These are phyloP conservation scores for Daldinia concentrica DNA, from an alignment of 495 filamentous ascomycete species.

Conservation along the genomic window DNA sequence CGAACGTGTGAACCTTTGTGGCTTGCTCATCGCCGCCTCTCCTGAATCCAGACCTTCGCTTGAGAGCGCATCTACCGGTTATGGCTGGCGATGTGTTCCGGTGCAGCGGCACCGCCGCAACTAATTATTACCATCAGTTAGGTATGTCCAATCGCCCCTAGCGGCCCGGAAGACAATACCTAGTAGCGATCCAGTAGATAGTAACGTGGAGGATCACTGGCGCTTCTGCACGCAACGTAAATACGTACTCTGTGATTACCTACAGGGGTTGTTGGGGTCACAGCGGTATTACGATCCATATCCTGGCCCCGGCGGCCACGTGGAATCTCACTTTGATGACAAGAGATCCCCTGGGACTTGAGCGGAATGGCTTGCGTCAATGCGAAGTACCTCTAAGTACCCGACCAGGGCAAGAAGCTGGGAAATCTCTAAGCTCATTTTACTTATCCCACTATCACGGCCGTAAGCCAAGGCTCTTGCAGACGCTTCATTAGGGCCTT, in stretches of 20 bases:
- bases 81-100: slow-evolving; percentile 37
- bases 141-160: slow-evolving; percentile 24
- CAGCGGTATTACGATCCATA: slow-evolving; percentile 51
- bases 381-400: slow-evolving; percentile 42
- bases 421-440: slow-evolving; percentile 34
- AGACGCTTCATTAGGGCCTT: slow-evolving; percentile 11
- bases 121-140: slow-evolving; percentile 17
- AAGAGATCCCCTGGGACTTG: slow-evolving; percentile 44
- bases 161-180: slow-evolving; percentile 33
- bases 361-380: slow-evolving; percentile 42
- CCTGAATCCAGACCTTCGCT: slow-evolving; percentile 9
- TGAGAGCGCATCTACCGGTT: slow-evolving; percentile 22
- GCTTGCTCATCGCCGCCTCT: slow-evolving; percentile 16
- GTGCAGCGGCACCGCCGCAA: slow-evolving; percentile 29
- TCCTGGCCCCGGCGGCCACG: slow-evolving; percentile 56
- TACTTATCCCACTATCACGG: slow-evolving; percentile 38
- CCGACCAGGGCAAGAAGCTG: slow-evolving; percentile 25
- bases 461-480: slow-evolving; percentile 32
- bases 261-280: slow-evolving; percentile 40
- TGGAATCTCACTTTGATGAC: slow-evolving; percentile 47
- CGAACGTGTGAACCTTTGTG: slow-evolving; percentile 2
- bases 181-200: slow-evolving; percentile 7
- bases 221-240: slow-evolving; percentile 32
- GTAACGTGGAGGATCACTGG: slow-evolving; percentile 32
- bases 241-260: slow-evolving; percentile 39